phyloP scores from a whole-genome alignment of 2,329 filamentous ascomycete species.

The Pseudocercospora eumusae region DNA sequence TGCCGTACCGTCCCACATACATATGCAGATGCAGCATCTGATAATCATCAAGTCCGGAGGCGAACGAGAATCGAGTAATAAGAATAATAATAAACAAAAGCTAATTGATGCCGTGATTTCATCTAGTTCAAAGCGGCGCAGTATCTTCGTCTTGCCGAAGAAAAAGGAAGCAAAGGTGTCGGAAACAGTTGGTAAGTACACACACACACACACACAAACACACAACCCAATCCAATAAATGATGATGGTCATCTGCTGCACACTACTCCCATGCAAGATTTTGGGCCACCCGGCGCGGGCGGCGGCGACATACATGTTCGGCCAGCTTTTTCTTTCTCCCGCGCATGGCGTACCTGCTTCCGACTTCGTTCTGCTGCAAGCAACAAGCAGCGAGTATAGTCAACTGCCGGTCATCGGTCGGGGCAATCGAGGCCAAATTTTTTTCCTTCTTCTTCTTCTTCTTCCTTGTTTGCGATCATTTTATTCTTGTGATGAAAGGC shows the following conservation, averaged over 20 bases:
- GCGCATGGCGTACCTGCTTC: constrained; percentile 7
- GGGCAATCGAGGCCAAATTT: constrained; percentile 6
- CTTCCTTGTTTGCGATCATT: no score
- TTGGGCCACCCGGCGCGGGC: background rate
- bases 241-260: constrained; percentile 3
- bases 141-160: constrained; percentile 89
- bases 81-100: background rate
- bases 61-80: background rate
- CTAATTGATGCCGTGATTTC: constrained; percentile 23
- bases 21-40: constrained; percentile 7
- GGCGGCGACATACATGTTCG: no score
- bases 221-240: no score
- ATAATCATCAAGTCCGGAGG: constrained; percentile 2
- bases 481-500: no score
- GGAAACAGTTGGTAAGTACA: constrained; percentile 91
- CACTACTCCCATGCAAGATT: constrained; percentile 7
- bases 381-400: constrained; percentile 4
- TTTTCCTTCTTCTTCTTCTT: background rate
- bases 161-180: constrained; percentile 82
- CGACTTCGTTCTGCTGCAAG: constrained; percentile 6
- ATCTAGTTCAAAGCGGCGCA: constrained; percentile 74
- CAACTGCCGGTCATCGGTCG: constrained; percentile 4
- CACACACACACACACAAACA: background rate
- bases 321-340: background rate
- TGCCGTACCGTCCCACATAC: constrained; percentile 8